phyloP scores from a whole-genome alignment of 345 rosid genomes.

The Eucalyptus tenuipes region DNA sequence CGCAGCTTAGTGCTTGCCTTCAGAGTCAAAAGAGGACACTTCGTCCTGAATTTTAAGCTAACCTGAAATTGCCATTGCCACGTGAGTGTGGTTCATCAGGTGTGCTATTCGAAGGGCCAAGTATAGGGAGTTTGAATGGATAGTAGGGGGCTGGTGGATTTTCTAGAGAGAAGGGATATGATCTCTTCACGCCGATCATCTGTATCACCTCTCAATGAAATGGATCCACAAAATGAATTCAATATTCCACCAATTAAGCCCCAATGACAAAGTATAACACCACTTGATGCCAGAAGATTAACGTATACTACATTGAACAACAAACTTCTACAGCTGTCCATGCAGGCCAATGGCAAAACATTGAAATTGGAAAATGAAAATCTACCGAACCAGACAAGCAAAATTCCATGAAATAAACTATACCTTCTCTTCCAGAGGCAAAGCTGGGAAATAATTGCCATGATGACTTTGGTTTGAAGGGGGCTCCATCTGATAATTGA shows the following conservation, averaged over 20 bases:
- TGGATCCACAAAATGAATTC: neutral
- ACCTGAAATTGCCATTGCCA: conserved; percentile 22
- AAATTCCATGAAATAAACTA: neutral
- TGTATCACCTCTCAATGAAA: conserved; percentile 9
- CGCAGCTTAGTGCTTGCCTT: neutral
- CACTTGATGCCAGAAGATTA: neutral
- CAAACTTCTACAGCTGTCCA: neutral
- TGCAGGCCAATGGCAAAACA: neutral
- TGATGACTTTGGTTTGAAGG: conserved; percentile 67
- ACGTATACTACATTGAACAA: neutral
- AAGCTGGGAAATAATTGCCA: conserved; percentile 7
- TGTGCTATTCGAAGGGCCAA: conserved; percentile 9
- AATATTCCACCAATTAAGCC: neutral
- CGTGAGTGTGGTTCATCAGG: conserved; percentile 21
- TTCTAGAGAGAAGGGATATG: conserved; percentile 29
- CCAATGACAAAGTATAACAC: neutral
- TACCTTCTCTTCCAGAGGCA: conserved; percentile 41
- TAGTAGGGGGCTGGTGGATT: conserved; percentile 10
- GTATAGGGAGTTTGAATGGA: conserved; percentile 6
- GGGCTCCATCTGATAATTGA: conserved; percentile 46
- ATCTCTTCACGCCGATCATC: conserved; percentile 44
- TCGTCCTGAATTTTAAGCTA: neutral
- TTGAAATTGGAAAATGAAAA: neutral
- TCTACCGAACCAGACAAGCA: neutral
- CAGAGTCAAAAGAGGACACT: neutral